phyloP scores from a whole-genome alignment of 202 grass and related monocot species.

The Brachypodium distachyon region DNA sequence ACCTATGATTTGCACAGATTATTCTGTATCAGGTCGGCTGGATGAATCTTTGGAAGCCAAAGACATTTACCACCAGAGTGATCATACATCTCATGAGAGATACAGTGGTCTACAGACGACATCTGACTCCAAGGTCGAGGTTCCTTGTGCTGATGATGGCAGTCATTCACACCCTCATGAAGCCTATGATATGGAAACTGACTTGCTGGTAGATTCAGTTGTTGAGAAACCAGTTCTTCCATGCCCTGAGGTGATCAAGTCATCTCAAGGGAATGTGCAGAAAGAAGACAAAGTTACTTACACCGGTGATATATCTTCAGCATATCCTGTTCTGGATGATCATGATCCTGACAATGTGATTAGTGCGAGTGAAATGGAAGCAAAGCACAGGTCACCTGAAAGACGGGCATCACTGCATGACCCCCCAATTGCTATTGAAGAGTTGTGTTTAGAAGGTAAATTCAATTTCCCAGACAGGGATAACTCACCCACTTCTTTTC shows the following conservation, averaged over 20 bases:
- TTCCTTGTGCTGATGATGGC: slow-evolving; percentile 36
- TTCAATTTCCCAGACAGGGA: background rate
- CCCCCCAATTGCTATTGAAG: background rate
- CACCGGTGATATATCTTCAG: background rate
- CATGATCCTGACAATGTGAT: slow-evolving; percentile 1
- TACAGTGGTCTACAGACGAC: slow-evolving; percentile 45
- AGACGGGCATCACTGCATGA: background rate
- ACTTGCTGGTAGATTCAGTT: slow-evolving; percentile 24
- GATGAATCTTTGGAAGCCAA: slow-evolving; percentile 20
- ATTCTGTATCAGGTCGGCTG: slow-evolving; percentile 22
- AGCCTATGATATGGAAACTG: background rate
- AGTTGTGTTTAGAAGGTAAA: slow-evolving; percentile 28
- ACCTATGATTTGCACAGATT: slow-evolving; percentile 24
- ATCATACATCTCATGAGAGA: slow-evolving; percentile 41
- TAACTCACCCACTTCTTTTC: background rate
- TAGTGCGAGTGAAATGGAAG: background rate
- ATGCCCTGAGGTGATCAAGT: slow-evolving; percentile 8
- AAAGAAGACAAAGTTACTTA: slow-evolving; percentile 13
- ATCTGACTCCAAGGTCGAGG: slow-evolving; percentile 47
- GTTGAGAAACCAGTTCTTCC: slow-evolving; percentile 10
- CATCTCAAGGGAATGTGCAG: slow-evolving; percentile 13
- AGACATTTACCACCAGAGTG: slow-evolving; percentile 47
- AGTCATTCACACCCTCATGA: slow-evolving; percentile 15
- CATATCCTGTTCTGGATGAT: slow-evolving; percentile 7
- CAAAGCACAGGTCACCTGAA: background rate